phyloP scores from a whole-genome alignment of 805 yeast genomes.

The Candida hungchunana region DNA sequence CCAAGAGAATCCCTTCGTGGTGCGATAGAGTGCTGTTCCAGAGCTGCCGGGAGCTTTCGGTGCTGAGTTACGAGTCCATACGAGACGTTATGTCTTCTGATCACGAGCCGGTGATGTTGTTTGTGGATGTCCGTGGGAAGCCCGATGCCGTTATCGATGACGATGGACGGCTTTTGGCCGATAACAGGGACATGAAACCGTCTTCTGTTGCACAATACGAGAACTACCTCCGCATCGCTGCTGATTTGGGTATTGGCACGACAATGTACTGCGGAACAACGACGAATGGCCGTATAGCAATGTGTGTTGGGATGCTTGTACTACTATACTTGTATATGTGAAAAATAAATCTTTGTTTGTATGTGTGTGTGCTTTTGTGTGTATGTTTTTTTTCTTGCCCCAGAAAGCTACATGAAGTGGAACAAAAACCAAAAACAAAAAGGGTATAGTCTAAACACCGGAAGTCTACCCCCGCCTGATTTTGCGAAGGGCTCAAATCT shows the following conservation, averaged over 20 bases:
- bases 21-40: conserved; percentile 78
- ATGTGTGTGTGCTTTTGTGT: no score
- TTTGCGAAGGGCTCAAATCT: no score
- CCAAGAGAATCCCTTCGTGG: conserved; percentile 77
- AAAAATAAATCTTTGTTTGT: no score
- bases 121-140: conserved; percentile 24
- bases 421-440: no score
- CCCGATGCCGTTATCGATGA: conserved; percentile 5
- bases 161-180: conserved; percentile 1
- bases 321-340: no score
- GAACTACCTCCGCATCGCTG: conserved; percentile 1
- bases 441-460: no score
- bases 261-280: conserved; percentile 4
- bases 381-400: no score
- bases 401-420: no score
- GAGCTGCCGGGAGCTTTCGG: conserved; percentile 32
- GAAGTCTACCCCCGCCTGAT: no score
- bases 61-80: conserved; percentile 47
- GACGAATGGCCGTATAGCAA: conserved; percentile 4
- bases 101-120: conserved; percentile 72
- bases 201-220: conserved; percentile 4
- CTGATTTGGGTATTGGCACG: conserved; percentile 2
- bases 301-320: no score
- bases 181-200: conserved; percentile 5
- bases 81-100: conserved; percentile 55